phyloP scores from a whole-genome alignment of 1,284 basidiomycete species.

The Microbotryum scabiosae region DNA sequence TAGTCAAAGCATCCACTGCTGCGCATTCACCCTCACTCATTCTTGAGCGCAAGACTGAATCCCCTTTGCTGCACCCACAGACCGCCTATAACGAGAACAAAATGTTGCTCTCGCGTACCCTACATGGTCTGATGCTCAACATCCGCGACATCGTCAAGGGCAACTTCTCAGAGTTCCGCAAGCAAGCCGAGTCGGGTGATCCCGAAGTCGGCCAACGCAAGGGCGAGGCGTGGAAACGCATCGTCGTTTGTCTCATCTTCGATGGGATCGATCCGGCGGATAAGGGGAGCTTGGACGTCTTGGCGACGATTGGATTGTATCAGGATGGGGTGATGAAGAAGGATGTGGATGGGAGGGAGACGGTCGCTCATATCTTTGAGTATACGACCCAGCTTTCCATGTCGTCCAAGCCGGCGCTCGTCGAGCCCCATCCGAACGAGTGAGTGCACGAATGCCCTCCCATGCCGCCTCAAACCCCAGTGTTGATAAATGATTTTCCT shows the following conservation, averaged over 20 bases:
- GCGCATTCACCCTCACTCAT: not conserved
- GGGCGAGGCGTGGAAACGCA: slow-evolving; percentile 78
- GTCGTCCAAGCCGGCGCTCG: slow-evolving; percentile 74
- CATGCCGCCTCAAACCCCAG: no score
- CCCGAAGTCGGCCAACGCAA: slow-evolving; percentile 79
- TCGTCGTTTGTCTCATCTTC: slow-evolving; percentile 74
- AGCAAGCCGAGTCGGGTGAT: slow-evolving; percentile 50
- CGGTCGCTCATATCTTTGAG: slow-evolving; percentile 87
- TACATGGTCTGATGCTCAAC: slow-evolving; percentile 95
- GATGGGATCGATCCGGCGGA: slow-evolving; percentile 95
- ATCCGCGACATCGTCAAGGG: slow-evolving; percentile 97
- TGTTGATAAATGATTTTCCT: no score
- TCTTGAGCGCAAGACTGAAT: not conserved
- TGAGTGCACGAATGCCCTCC: no score
- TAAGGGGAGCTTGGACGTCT: slow-evolving; percentile 72
- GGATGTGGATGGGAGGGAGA: slow-evolving; percentile 76
- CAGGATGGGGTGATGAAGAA: slow-evolving; percentile 87
- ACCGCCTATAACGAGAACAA: slow-evolving; percentile 83
- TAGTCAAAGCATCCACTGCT: not conserved
- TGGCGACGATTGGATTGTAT: slow-evolving; percentile 44
- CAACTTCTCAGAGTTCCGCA: slow-evolving; percentile 79
- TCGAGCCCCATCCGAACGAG: slow-evolving; percentile 75
- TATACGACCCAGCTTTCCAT: slow-evolving; percentile 47
- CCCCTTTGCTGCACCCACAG: not conserved
- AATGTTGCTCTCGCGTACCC: slow-evolving; percentile 79